Evolutionary conservation across 2,329 filamentous ascomycete genomes (phyloP), one percentile per base, ranked within the genome.

Genomic region (Fusarium circinatum): DNA sequence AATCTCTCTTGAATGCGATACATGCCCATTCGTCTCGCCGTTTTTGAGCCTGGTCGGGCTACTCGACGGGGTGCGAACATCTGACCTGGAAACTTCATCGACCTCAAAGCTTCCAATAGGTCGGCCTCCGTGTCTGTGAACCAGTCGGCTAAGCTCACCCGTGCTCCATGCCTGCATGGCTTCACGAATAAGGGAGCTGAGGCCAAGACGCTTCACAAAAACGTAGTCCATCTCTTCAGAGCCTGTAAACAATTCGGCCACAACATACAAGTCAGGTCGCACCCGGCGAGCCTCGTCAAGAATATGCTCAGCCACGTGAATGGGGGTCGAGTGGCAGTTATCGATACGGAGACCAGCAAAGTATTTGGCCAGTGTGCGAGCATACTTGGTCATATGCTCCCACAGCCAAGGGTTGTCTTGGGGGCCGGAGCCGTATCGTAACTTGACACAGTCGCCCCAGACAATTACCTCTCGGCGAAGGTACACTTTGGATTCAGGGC

Each of bases 141-240:
- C 95, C 39, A 99, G 88, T 51, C 95, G 89, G 83, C 95, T 98
- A 72, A 99, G 87, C 82, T 99, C 97, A 17, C 90, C 94, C 3
- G 96, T 98, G 80, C 93, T 96, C 96, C 96, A 98, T 38, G 95
- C 94, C 82, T 99, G 96, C 97, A 99, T 99, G 17, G 96, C 96
- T 83, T 99, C 96, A 67, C 96, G 91, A 75, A 99, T 98, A 57
- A 99, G 88, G 12, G 94, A 94, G 81, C 94, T 97, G 63, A 99
- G 88, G 11, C 96, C 96, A 5, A 99, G 89, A 30, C 94, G 90
- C 84, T 97, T 97, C 75, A 98, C 95, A 80, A 98, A 99, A 61
- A 97, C 88, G 79, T 97, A 98, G 80, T 99, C 96, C 86, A 94
- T 98, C 79, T 97, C 93, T 81, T 99, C 96, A 1, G 94, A 96